These are phyloP conservation scores for Dactylellina cionopaga DNA, from an alignment of 2,329 filamentous ascomycete genomes.

Conservation along the genomic window DNA sequence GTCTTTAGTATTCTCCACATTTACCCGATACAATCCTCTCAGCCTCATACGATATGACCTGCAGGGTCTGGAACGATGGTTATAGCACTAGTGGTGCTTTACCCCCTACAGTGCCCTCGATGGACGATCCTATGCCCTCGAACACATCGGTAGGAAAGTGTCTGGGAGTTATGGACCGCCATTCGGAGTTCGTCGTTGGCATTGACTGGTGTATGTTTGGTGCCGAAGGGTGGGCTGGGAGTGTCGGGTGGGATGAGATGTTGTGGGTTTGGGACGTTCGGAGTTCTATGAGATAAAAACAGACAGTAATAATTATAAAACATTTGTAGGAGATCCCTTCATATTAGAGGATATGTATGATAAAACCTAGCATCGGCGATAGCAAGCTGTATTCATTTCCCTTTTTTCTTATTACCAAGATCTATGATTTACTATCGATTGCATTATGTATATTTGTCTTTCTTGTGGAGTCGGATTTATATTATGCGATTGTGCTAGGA, in stretches of 20 bases:
- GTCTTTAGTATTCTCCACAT: constrained; percentile 86
- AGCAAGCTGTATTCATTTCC: too few relatives aligned
- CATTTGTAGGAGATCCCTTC: too few relatives aligned
- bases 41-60: constrained; percentile 98
- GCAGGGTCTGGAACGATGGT: constrained; percentile 91
- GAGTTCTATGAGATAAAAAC: constrained; percentile 68
- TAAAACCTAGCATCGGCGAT: too few relatives aligned
- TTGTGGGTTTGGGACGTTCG: constrained; percentile 92
- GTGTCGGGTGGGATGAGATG: constrained; percentile 91
- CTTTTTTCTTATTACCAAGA: too few relatives aligned
- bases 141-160: constrained; percentile 69
- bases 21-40: constrained; percentile 86
- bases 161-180: constrained; percentile 85
- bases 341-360: too few relatives aligned
- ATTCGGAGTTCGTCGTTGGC: constrained; percentile 95
- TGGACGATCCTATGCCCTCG: constrained; percentile 54
- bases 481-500: too few relatives aligned
- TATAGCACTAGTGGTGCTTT: constrained; percentile 60
- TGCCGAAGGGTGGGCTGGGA: constrained; percentile 92
- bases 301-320: too few relatives aligned
- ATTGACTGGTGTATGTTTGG: constrained; percentile 99
- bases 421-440: too few relatives aligned
- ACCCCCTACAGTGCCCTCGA: constrained; percentile 61
- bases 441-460: too few relatives aligned
- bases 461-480: too few relatives aligned